These are phyloP conservation scores for Achaetomium macrosporum DNA, from an alignment of 2,329 filamentous ascomycete species.

Conservation along the genomic window DNA sequence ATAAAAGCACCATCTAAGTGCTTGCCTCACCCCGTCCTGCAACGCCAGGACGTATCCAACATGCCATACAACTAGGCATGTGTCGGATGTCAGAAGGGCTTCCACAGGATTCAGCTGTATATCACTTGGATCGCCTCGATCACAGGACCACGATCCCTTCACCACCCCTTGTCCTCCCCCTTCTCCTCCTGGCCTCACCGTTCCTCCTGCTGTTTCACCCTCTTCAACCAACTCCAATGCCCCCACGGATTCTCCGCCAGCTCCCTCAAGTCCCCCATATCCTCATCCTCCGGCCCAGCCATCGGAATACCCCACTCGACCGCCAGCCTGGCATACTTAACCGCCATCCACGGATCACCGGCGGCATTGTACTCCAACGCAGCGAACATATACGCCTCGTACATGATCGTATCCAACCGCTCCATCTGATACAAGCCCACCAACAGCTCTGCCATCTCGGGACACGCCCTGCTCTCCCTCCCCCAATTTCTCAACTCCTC, in stretches of 20 bases:
- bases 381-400: constrained; percentile 34
- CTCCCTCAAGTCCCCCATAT: constrained; percentile 32
- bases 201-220: constrained; percentile 22
- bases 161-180: no score
- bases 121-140: no score
- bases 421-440: constrained; percentile 38
- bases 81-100: no score
- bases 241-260: constrained; percentile 32
- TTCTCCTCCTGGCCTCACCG: background rate
- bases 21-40: no score
- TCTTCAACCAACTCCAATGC: constrained; percentile 38
- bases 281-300: constrained; percentile 27
- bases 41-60: no score
- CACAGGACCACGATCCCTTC: no score
- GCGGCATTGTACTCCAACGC: constrained; percentile 36
- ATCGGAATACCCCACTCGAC: constrained; percentile 33
- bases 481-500: constrained; percentile 31
- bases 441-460: constrained; percentile 36
- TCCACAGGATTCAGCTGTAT: no score
- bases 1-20: no score
- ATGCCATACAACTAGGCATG: no score
- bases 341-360: constrained; percentile 36
- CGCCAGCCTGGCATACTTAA: constrained; percentile 34
- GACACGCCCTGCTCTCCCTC: constrained; percentile 26
- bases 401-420: constrained; percentile 30